These are phyloP conservation scores for Magnolia kwangsiensis DNA, from an alignment of 164 flowering plant species.

Conservation along the genomic window DNA sequence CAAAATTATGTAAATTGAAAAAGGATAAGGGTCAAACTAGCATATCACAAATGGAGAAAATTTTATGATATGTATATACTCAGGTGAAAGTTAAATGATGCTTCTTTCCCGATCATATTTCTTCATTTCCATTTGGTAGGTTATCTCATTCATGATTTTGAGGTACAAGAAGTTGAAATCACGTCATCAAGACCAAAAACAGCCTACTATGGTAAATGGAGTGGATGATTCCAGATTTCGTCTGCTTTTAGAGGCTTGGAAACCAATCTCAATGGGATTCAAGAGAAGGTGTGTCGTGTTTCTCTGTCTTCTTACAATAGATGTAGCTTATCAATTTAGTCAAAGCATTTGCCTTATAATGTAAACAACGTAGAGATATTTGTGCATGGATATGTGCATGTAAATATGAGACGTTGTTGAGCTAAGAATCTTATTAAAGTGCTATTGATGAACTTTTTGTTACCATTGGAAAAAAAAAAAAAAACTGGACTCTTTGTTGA, in stretches of 20 bases:
- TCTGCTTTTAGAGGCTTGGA: constrained; percentile 85
- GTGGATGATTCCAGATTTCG: constrained; percentile 24
- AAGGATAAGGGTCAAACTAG: not conserved
- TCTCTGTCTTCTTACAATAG: not conserved
- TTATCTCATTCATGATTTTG: constrained; percentile 62
- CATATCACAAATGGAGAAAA: not conserved
- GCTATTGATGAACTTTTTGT: too few relatives aligned
- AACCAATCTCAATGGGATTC: constrained; percentile 87
- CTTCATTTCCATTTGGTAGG: constrained; percentile 31
- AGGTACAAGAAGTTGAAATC: constrained; percentile 69
- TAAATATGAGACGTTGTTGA: too few relatives aligned
- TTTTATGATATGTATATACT: not conserved
- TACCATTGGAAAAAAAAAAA: too few relatives aligned
- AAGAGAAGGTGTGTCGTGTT: constrained; percentile 59
- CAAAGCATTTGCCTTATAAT: not conserved
- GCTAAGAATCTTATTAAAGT: too few relatives aligned
- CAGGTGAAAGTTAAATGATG: not conserved
- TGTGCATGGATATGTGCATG: too few relatives aligned
- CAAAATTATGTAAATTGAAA: too few relatives aligned
- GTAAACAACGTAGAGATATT: too few relatives aligned
- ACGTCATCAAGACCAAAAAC: constrained; percentile 25
- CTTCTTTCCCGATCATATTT: not conserved
- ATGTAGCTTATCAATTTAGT: not conserved
- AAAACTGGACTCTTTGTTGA: too few relatives aligned
- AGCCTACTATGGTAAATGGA: constrained; percentile 11